These are phyloP conservation scores for Monosporozyma yasuniensis DNA, from an alignment of 805 yeast genomes.

Conservation along the genomic window DNA sequence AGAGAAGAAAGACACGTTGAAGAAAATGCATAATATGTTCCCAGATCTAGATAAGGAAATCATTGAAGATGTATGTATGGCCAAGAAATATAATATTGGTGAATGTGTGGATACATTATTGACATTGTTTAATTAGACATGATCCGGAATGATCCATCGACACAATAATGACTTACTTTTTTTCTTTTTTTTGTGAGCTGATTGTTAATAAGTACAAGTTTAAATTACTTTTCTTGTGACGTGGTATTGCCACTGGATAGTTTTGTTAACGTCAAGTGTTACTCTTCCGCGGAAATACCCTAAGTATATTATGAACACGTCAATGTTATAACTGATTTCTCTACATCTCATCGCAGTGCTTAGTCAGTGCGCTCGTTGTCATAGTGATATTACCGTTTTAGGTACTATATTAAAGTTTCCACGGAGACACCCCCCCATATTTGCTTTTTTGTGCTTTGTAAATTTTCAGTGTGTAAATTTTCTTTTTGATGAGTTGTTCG, in stretches of 20 bases:
- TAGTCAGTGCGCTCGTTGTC: background rate
- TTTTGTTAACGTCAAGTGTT: too few species aligned
- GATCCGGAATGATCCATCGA: background rate
- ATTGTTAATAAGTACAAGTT: background rate
- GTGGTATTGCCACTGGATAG: too few species aligned
- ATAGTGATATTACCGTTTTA: background rate
- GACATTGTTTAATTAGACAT: constrained; percentile 15
- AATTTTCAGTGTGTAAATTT: background rate
- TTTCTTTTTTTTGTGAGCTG: too few species aligned
- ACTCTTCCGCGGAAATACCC: too few species aligned
- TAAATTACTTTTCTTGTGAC: background rate
- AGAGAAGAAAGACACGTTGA: constrained; percentile 40
- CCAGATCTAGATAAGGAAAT: constrained; percentile 63
- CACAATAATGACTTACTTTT: too few species aligned
- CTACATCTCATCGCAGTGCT: background rate
- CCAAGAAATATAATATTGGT: constrained; percentile 60
- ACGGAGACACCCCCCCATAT: background rate
- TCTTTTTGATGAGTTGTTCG: background rate
- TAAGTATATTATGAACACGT: background rate
- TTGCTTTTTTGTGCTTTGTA: background rate
- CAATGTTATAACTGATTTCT: background rate
- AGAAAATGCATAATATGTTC: constrained; percentile 57
- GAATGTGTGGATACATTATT: constrained; percentile 53
- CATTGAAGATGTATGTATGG: constrained; percentile 57
- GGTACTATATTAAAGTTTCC: too few species aligned